These are phyloP conservation scores for Porphyrellus cyaneotinctus DNA, from an alignment of 768 basidiomycete genomes.

Conservation along the genomic window DNA sequence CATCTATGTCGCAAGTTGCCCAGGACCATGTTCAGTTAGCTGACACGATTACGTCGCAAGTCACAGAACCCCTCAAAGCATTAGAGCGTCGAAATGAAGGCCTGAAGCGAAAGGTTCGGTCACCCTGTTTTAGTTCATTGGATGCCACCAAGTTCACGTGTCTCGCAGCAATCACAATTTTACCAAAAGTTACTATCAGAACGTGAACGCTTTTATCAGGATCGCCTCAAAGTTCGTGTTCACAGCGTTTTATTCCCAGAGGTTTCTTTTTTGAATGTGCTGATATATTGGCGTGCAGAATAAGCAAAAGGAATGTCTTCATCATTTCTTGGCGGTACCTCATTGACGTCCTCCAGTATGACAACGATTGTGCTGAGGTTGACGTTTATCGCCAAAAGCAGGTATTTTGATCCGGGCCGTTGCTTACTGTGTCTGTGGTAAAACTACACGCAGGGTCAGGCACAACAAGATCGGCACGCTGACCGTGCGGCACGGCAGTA, in stretches of 20 bases:
- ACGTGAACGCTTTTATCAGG: conserved; percentile 61
- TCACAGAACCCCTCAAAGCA: conserved; percentile 58
- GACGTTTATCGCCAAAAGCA: conserved; percentile 77
- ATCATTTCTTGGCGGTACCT: neutral
- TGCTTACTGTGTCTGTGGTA: neutral
- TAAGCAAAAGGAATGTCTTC: conserved; percentile 30
- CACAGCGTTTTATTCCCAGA: conserved; percentile 2
- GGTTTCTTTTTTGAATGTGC: neutral
- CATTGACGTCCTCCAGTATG: conserved; percentile 50
- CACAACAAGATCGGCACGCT: conserved; percentile 70
- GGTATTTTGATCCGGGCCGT: conserved; percentile 31
- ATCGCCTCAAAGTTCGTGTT: conserved; percentile 61
- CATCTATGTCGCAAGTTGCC: conserved; percentile 54
- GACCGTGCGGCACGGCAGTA: conserved; percentile 69
- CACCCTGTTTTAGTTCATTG: neutral
- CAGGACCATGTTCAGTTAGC: conserved; percentile 69
- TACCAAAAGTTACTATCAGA: conserved; percentile 70
- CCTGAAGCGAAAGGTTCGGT: conserved; percentile 58
- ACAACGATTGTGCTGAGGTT: conserved; percentile 71
- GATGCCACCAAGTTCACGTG: conserved; percentile 8
- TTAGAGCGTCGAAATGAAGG: conserved; percentile 64
- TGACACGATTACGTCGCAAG: conserved; percentile 53
- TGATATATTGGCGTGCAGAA: conserved; percentile 16
- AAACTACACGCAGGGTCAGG: conserved; percentile 48
- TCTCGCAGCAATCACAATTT: conserved; percentile 58